Evolutionary conservation across 768 basidiomycete species (phyloP).

Genomic region (Termitomyces sp.): DNA sequence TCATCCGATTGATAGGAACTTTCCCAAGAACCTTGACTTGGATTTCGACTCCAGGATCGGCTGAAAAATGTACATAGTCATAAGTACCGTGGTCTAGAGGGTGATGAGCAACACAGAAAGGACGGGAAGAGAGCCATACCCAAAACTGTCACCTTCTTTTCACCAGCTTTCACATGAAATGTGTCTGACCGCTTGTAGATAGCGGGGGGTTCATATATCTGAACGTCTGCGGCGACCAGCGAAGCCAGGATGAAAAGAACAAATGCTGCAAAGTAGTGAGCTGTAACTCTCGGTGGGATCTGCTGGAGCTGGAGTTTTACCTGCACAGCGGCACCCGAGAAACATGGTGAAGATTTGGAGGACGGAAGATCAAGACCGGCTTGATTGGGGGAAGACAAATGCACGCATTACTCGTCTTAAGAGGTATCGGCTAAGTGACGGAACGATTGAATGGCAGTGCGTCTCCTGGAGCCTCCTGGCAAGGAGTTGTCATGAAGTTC

Average conservation of each 20-base stretch:
- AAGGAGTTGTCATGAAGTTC: not conserved
- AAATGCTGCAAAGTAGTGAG: constrained; percentile 2
- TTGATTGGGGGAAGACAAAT: constrained; percentile 4
- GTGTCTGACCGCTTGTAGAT: constrained; percentile 8
- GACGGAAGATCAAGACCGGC: constrained; percentile 12
- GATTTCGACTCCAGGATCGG: constrained; percentile 9
- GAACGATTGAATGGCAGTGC: not conserved
- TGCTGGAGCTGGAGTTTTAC: not conserved
- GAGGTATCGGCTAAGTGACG: not conserved
- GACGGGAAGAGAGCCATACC: not conserved
- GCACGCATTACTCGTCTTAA: not conserved
- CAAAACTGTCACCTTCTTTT: constrained; percentile 9
- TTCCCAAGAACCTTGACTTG: constrained; percentile 8
- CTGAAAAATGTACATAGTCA: constrained; percentile 14
- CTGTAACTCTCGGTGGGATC: not conserved
- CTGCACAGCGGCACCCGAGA: constrained; percentile 12
- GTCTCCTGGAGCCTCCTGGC: no score
- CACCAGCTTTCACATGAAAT: constrained; percentile 9
- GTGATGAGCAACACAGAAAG: not conserved
- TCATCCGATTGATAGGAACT: constrained; percentile 5
- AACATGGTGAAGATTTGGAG: constrained; percentile 5
- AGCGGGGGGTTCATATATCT: constrained; percentile 8
- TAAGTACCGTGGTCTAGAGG: constrained; percentile 8
- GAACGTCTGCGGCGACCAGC: constrained; percentile 6
- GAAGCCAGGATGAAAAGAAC: constrained; percentile 4